Evolutionary conservation across 1,139 yeast species (phyloP).

Genomic region (Blastobotrys raffinosifermentans): DNA sequence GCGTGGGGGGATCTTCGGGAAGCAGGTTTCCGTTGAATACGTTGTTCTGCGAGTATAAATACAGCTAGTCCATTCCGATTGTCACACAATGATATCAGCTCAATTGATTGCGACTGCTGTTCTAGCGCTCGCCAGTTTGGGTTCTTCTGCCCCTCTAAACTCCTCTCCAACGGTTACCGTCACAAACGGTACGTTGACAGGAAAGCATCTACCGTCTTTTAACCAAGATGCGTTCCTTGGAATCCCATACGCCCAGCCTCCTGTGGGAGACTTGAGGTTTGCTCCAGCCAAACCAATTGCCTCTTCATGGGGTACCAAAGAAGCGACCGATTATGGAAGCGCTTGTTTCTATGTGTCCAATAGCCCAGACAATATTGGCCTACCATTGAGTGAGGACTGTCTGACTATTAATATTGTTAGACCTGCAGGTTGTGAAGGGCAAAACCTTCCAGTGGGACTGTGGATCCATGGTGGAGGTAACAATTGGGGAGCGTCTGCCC

Average conservation of each 20-base stretch:
- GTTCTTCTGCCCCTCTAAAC: too few species aligned
- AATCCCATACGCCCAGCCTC: conserved; percentile 25
- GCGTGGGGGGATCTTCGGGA: too few species aligned
- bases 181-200: too few species aligned
- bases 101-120: too few species aligned
- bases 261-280: conserved; percentile 20
- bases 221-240: conserved; percentile 14
- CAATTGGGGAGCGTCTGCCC: conserved; percentile 7
- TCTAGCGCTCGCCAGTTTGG: too few species aligned
- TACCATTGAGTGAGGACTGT: conserved; percentile 20
- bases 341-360: conserved; percentile 8
- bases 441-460: conserved; percentile 29
- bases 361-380: conserved; percentile 1
- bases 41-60: too few species aligned
- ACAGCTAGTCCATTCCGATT: too few species aligned
- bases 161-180: too few species aligned
- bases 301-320: conserved; percentile 6
- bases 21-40: too few species aligned
- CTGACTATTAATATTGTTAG: conserved; percentile 18
- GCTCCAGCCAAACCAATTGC: conserved; percentile 10
- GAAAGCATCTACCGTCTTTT: too few species aligned
- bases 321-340: conserved; percentile 10
- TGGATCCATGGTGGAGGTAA: conserved; percentile 39
- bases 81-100: too few species aligned
- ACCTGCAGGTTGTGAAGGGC: conserved; percentile 13